These are phyloP conservation scores for Coniferiporia weirii DNA, from an alignment of 1,284 basidiomycete species.

Conservation along the genomic window DNA sequence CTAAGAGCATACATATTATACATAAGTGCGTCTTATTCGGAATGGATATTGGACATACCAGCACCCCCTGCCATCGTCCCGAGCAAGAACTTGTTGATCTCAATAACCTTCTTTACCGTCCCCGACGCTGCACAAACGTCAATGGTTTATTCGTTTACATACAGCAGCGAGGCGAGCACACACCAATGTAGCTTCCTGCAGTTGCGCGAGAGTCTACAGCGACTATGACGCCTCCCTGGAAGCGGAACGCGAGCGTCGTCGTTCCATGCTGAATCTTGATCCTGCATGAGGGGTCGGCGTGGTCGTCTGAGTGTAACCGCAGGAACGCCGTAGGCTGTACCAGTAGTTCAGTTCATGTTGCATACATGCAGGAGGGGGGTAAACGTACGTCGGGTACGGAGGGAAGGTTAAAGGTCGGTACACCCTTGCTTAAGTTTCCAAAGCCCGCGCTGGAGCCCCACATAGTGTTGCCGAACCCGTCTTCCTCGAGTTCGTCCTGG, in stretches of 20 bases:
- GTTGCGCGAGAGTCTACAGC: slow-evolving; percentile 98
- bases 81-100: slow-evolving; percentile 97
- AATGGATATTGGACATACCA: slow-evolving; percentile 45
- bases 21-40: slow-evolving; percentile 14
- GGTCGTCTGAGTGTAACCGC: slow-evolving; percentile 87
- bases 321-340: slow-evolving; percentile 84
- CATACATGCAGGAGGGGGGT: background rate
- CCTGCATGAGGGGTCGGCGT: slow-evolving; percentile 85
- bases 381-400: slow-evolving; percentile 66
- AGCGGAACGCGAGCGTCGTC: slow-evolving; percentile 97
- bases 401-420: slow-evolving; percentile 67
- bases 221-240: slow-evolving; percentile 95
- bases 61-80: slow-evolving; percentile 99
- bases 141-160: background rate
- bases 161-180: slow-evolving; percentile 25
- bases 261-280: slow-evolving; percentile 99
- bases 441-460: slow-evolving; percentile 83
- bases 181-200: slow-evolving; percentile 94
- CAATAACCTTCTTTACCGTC: slow-evolving; percentile 98
- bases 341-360: slow-evolving; percentile 10
- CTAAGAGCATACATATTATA: slow-evolving; percentile 33
- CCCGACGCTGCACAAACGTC: slow-evolving; percentile 63
- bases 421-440: slow-evolving; percentile 64
- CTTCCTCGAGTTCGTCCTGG: slow-evolving; percentile 41
- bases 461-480: slow-evolving; percentile 55